Base-by-base conservation (phyloP, 2,329 filamentous ascomycete genomes). In the Aureobasidium lini region DNA sequence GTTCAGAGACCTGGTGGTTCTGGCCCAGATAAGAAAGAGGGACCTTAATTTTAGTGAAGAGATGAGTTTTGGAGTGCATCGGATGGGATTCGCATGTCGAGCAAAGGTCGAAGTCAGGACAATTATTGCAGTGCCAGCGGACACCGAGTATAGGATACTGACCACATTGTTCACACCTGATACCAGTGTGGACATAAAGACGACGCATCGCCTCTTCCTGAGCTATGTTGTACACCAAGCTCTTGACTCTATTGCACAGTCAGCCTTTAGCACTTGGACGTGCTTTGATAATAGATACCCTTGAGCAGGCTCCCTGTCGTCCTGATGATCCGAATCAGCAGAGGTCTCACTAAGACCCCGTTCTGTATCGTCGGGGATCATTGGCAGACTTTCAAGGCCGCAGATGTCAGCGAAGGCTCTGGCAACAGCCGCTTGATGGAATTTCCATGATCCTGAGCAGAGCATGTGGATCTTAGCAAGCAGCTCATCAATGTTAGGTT, bases 41-140 rank as follows among this genome's bases (percentile, higher is more conserved):
- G 10, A 97, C 87, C 59, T 87, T 87, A 69, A 99, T 89, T 73
- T 97, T 97, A 80, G 95, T 95, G 74, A 99, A 97, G 47, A 97
- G 84, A 73, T 99, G 94, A 1, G 91, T 96, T 72, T 93, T 95
- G 68, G 83, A 85, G 70, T 96, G 93, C 61, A 77, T 72, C 69
- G 96, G 93, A 60, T 77, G 73, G 15, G 81, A 78, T 75, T 99
- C 93, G 75, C 94, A 99, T 7, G 86, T 86, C 70, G 96, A 91
- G 76, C 94, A 99, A 2, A 99, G 83, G 70, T 99, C 94, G 70
- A 91, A 97, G 73, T 99, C 93, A 64, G 89, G 85, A 71, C 94
- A 99, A 75, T 99, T 97, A 66, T 91, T 87, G 73, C 94, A 99
- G 61, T 92, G 88, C 76, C 95, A 99, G 60, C 94, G 84, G 62